These are phyloP conservation scores for Juglanconis juglandina DNA, from an alignment of 2,329 filamentous ascomycete genomes.

Conservation along the genomic window DNA sequence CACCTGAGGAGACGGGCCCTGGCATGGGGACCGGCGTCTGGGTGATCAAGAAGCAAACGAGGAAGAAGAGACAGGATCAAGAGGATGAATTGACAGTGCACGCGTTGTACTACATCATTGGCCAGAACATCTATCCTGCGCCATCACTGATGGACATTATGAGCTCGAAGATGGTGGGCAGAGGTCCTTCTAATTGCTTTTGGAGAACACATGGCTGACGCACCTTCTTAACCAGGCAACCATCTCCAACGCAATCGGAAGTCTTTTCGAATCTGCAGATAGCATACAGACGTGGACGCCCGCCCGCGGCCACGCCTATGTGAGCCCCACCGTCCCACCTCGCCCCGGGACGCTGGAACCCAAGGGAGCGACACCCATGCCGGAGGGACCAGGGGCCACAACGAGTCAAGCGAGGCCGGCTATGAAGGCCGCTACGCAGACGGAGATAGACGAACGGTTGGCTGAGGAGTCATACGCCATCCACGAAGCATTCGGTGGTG, in stretches of 20 bases:
- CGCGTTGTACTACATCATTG: conserved; percentile 61
- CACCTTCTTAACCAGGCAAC: conserved; percentile 38
- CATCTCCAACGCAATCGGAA: conserved; percentile 53
- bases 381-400: conserved; percentile 33
- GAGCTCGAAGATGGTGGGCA: conserved; percentile 53
- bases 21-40: conserved; percentile 63
- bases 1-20: conserved; percentile 60
- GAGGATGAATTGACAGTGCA: conserved; percentile 60
- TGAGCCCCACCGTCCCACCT: conserved; percentile 31
- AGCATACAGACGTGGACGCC: conserved; percentile 53
- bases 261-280: conserved; percentile 49
- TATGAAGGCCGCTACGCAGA: conserved; percentile 35
- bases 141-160: conserved; percentile 59
- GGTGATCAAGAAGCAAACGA: conserved; percentile 67
- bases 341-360: conserved; percentile 35
- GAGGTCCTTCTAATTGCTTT: no score
- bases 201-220: conserved; percentile 1
- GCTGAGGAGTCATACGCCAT: conserved; percentile 57
- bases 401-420: conserved; percentile 22
- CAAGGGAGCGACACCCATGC: conserved; percentile 47
- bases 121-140: conserved; percentile 65
- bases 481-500: conserved; percentile 57
- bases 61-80: conserved; percentile 52
- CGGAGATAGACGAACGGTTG: conserved; percentile 40
- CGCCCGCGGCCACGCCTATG: conserved; percentile 51